Conservation (phyloP, 768 basidiomycete species). For the Grammothele lineata region DNA sequence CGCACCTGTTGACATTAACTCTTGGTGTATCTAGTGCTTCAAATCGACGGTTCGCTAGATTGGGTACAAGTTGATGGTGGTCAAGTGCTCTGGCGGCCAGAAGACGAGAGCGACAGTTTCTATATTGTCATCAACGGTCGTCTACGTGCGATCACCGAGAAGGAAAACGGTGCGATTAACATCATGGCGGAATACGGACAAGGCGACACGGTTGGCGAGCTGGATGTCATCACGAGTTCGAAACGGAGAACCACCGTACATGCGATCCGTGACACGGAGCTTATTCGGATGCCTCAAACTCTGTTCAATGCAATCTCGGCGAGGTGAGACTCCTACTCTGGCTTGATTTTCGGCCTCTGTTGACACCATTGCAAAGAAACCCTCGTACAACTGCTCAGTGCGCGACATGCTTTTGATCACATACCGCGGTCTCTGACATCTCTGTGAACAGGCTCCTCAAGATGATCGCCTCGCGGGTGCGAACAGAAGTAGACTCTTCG, state of each 20-base stretch:
- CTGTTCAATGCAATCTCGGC: slow-evolving; percentile 97
- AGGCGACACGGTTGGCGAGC: slow-evolving; percentile 94
- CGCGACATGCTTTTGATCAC: no score
- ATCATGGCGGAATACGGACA: slow-evolving; percentile 95
- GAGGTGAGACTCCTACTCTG: slow-evolving; percentile 47
- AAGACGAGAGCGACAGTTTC: slow-evolving; percentile 90
- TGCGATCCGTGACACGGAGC: slow-evolving; percentile 96
- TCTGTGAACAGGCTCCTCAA: slow-evolving; percentile 53
- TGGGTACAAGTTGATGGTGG: slow-evolving; percentile 98
- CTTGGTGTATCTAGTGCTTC: slow-evolving; percentile 56
- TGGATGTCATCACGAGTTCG: slow-evolving; percentile 94
- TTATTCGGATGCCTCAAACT: slow-evolving; percentile 95
- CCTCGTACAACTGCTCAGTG: slow-evolving; percentile 84
- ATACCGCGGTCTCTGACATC: no score
- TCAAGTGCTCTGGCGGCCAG: slow-evolving; percentile 90
- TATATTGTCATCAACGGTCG: slow-evolving; percentile 99
- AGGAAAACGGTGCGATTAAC: slow-evolving; percentile 66
- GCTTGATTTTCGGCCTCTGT: background rate
- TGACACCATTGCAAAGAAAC: slow-evolving; percentile 43
- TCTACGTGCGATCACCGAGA: slow-evolving; percentile 83
- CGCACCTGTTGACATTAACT: background rate
- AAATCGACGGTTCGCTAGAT: slow-evolving; percentile 94
- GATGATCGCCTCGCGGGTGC: slow-evolving; percentile 90
- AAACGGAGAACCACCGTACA: slow-evolving; percentile 87
- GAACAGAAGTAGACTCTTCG: slow-evolving; percentile 72